phyloP scores from a whole-genome alignment of 306 rosid genomes.

The Prunus salicina region DNA sequence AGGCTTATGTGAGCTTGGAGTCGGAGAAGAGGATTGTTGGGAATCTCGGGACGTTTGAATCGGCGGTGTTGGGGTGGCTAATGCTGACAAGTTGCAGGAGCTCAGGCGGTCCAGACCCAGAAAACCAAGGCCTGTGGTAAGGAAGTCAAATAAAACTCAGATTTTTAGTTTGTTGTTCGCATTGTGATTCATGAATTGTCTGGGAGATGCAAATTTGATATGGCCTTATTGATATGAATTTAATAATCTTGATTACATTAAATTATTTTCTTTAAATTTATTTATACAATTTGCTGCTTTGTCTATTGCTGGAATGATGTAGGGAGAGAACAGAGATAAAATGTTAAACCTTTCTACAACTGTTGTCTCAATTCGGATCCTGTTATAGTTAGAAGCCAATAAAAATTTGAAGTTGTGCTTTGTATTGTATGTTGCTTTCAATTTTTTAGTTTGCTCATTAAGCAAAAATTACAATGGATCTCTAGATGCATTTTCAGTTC shows the following conservation, averaged over 20 bases:
- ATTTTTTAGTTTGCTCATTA: not conserved
- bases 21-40: slow-evolving; percentile 66
- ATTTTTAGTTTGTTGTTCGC: not conserved
- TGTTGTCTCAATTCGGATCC: not conserved
- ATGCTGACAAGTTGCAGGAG: slow-evolving; percentile 51
- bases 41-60: slow-evolving; percentile 69
- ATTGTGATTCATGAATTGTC: not conserved
- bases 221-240: too few relatives aligned
- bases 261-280: not conserved
- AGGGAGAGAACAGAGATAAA: not conserved
- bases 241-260: too few relatives aligned
- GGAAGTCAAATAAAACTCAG: not conserved
- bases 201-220: too few relatives aligned
- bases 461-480: not conserved
- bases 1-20: slow-evolving; percentile 65
- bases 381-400: not conserved
- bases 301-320: not conserved
- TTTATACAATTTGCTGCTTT: not conserved
- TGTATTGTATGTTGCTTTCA: not conserved
- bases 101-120: slow-evolving; percentile 71
- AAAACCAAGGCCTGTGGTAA: slow-evolving; percentile 67
- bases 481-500: not conserved
- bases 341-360: not conserved
- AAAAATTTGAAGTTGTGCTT: not conserved
- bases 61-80: slow-evolving; percentile 77